Conservation (phyloP, 352 stramenopile species). For the Pythium folliculosum region DNA sequence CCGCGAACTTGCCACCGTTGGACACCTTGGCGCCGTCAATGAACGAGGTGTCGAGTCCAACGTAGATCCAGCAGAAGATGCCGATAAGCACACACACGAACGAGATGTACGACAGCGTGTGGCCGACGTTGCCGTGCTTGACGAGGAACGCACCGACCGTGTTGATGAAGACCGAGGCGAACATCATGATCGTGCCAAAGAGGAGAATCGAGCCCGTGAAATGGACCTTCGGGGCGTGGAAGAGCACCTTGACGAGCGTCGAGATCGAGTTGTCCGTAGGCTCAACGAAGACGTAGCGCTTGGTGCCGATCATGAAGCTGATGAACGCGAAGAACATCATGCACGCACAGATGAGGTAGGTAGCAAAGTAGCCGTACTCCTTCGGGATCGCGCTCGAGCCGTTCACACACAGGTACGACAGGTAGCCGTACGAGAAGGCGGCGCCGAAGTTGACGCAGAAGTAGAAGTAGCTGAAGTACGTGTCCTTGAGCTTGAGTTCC, state of each 20-base stretch:
- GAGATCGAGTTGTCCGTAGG: constrained; percentile 44
- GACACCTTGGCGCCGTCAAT: constrained; percentile 45
- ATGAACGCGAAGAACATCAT: constrained; percentile 45
- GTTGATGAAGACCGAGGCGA: constrained; percentile 52
- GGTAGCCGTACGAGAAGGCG: constrained; percentile 72
- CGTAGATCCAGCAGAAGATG: constrained; percentile 46
- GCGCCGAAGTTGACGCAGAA: constrained; percentile 75
- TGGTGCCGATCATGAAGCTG: constrained; percentile 43
- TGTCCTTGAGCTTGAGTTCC: constrained; percentile 50
- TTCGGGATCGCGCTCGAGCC: constrained; percentile 58
- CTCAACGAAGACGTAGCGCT: constrained; percentile 53
- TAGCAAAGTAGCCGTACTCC: constrained; percentile 80
- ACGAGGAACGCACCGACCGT: constrained; percentile 49
- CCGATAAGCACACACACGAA: constrained; percentile 34
- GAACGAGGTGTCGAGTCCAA: constrained; percentile 47
- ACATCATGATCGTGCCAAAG: constrained; percentile 38
- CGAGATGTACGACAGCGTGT: constrained; percentile 58
- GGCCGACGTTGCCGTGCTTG: constrained; percentile 36
- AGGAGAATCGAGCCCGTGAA: constrained; percentile 39
- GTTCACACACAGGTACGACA: constrained; percentile 77
- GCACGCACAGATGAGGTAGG: constrained; percentile 55
- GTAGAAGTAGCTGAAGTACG: constrained; percentile 87
- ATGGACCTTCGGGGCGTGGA: constrained; percentile 31
- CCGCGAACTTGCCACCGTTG: constrained; percentile 41
- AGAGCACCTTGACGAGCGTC: constrained; percentile 44